Evolutionary conservation across 495 filamentous ascomycete genomes (phyloP), one percentile per base, ranked within the genome.

Genomic region (Talaromyces proteolyticus): DNA sequence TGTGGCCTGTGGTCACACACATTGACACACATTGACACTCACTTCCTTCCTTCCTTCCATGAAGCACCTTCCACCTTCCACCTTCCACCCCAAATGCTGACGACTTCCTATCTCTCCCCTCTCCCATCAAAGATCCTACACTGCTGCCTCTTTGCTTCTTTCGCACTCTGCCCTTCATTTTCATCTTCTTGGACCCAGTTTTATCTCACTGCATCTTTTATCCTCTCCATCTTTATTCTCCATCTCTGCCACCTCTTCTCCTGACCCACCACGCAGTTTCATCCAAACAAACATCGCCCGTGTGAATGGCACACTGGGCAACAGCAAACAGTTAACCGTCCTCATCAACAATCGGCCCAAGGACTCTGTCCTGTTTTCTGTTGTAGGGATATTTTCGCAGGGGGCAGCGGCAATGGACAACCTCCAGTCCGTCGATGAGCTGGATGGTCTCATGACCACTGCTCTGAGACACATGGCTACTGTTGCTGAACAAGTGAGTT

Each of bases 151-250:
- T n/a, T n/a, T n/a, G n/a, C n/a, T n/a, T n/a, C n/a, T n/a, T n/a
- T n/a, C n/a, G n/a, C n/a, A n/a, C n/a, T n/a, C n/a, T n/a, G n/a
- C n/a, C n/a, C n/a, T n/a, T n/a, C n/a, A 34, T 34, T 17, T 41
- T 16, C 6, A 7, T 41, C n/a, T 20, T 41, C 12, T 40, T 40
- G 4, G 4, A 14, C 38, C 17, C 29, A 36, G 14, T 7, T 6
- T 36, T 36, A 14, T 14, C 38, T 40, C 39, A 12, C 6, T 8
- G 10, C 26, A 34, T 47, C 44, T 47, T 12, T 29, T 38, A 18
- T 7, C 47, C 25, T 47, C 44, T 55, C 48, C 47, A 29, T 52
- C 48, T 47, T 57, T 40, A 44, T 51, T 52, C 50, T 21, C 44
- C 46, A 48, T 42, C 42, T 56, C 29, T 50, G 18, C 57, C 20